A percentile compares a stretch with the other conserved stretches of the same genome.
Conservation (phyloP, 768 basidiomycete species). For the Kondoa subrosea region DNA sequence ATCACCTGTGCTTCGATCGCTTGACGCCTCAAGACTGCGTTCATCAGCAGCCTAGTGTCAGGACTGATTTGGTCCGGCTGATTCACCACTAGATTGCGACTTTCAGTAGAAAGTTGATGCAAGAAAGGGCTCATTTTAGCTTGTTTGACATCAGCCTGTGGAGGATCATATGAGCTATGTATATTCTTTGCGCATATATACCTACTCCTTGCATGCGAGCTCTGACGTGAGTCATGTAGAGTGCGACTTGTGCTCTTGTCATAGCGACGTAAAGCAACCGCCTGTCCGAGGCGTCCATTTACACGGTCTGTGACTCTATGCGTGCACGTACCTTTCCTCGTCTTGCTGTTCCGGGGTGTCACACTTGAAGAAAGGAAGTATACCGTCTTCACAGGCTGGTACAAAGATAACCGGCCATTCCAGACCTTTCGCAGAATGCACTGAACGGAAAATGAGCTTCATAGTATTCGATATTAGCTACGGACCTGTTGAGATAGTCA, state of each 20-base stretch:
- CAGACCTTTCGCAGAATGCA: slow-evolving; percentile 70
- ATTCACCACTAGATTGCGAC: background rate
- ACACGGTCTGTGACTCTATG: no score
- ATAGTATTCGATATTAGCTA: background rate
- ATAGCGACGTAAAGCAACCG: slow-evolving; percentile 76
- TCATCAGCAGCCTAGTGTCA: background rate
- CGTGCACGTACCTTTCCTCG: slow-evolving; percentile 86
- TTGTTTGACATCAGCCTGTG: background rate
- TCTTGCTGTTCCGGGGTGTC: slow-evolving; percentile 46
- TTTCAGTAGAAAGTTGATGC: slow-evolving; percentile 17
- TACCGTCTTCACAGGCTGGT: slow-evolving; percentile 54
- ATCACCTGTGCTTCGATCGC: slow-evolving; percentile 2
- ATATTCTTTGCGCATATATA: no score
- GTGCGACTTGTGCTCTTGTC: slow-evolving; percentile 59
- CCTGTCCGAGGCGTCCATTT: no score
- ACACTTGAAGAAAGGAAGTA: slow-evolving; percentile 53
- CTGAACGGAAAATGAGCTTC: background rate
- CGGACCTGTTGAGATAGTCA: slow-evolving; percentile 58
- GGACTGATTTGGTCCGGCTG: background rate
- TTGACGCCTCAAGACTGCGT: background rate
- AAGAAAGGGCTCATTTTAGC: background rate
- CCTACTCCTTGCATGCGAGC: slow-evolving; percentile 40
- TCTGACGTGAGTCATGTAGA: slow-evolving; percentile 44
- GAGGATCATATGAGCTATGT: background rate
- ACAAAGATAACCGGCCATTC: slow-evolving; percentile 84